A percentile compares a stretch with the other conserved stretches of the same genome.
phyloP scores from a whole-genome alignment of 306 rosid genomes.

The Amphicarpaea edgeworthii region DNA sequence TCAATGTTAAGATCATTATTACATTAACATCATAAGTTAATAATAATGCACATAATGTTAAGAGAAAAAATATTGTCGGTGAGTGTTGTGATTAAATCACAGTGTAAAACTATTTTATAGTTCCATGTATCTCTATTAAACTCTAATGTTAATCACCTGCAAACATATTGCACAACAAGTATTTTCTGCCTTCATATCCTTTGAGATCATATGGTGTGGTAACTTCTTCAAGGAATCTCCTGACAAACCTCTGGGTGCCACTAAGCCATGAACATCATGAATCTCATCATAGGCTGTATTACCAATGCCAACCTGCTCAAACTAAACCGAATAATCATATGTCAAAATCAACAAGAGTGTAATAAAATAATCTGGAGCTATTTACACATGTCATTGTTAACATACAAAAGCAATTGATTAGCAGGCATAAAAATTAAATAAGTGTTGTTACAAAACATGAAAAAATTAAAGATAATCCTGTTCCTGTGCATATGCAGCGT shows the following conservation, averaged over 20 bases:
- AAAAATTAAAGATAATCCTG: constrained; percentile 27
- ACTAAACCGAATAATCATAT: constrained; percentile 32
- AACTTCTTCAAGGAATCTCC: constrained; percentile 64
- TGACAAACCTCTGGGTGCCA: constrained; percentile 65
- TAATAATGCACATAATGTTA: not conserved
- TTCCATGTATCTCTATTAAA: too few relatives aligned
- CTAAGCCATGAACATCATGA: constrained; percentile 56
- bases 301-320: constrained; percentile 61
- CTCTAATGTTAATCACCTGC: constrained; percentile 83
- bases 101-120: too few relatives aligned
- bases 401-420: constrained; percentile 5
- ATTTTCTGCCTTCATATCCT: constrained; percentile 59
- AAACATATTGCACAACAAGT: constrained; percentile 74
- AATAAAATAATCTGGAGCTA: constrained; percentile 20
- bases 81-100: too few relatives aligned
- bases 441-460: not conserved
- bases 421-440: not conserved
- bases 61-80: too few relatives aligned
- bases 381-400: not conserved
- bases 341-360: constrained; percentile 22
- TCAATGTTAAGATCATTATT: constrained; percentile 6
- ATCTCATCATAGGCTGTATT: constrained; percentile 58
- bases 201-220: constrained; percentile 61
- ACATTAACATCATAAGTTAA: constrained; percentile 17
- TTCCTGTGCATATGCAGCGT: constrained; percentile 20